Conservation (phyloP, 116 monocot species). For the Dioscorea cayenensis region DNA sequence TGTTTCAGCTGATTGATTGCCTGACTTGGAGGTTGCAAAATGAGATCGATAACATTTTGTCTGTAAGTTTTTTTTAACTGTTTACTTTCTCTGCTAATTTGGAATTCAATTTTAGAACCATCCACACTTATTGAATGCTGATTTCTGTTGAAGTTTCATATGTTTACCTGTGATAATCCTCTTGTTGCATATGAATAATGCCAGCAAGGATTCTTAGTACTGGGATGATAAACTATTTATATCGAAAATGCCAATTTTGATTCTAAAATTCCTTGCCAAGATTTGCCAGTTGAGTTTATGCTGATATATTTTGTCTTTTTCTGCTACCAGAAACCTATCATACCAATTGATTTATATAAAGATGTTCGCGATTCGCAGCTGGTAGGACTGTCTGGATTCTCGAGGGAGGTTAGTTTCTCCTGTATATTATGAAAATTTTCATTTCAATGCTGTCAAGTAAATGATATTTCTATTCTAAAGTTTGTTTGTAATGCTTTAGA, state of each 20-base stretch:
- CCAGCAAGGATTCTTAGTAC: too few species aligned
- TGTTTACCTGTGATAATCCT: too few species aligned
- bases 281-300: too few species aligned
- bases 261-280: too few species aligned
- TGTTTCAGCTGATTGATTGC: slow-evolving; percentile 74
- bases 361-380: slow-evolving; percentile 66
- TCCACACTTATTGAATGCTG: neutral
- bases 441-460: neutral
- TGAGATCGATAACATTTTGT: slow-evolving; percentile 72
- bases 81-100: neutral
- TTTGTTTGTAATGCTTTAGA: neutral
- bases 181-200: too few species aligned
- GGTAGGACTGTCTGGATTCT: slow-evolving; percentile 74
- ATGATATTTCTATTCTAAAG: neutral
- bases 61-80: slow-evolving; percentile 21
- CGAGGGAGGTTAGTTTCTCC: slow-evolving; percentile 42
- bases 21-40: slow-evolving; percentile 89
- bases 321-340: slow-evolving; percentile 64
- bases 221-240: too few species aligned
- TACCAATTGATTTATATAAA: slow-evolving; percentile 66
- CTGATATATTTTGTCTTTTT: neutral
- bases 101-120: too few species aligned
- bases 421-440: neutral
- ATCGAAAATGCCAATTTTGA: too few species aligned
- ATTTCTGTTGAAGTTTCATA: too few species aligned